phyloP scores from a whole-genome alignment of 2,329 filamentous ascomycete species.

The Fusarium paranaense region DNA sequence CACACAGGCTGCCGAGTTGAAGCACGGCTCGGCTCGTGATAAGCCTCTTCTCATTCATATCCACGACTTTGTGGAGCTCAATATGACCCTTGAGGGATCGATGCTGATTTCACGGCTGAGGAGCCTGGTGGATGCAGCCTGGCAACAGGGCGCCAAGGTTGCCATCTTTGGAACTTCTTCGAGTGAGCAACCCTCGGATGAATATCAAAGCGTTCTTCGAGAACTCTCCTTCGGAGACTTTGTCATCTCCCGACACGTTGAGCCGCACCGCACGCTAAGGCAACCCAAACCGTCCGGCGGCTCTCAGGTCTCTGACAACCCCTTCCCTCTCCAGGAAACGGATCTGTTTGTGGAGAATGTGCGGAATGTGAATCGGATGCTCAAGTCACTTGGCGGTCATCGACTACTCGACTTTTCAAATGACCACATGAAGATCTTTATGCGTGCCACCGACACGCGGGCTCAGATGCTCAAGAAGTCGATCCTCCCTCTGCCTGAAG shows the following conservation, averaged over 20 bases:
- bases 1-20: conserved; percentile 59
- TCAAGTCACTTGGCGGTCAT: conserved; percentile 51
- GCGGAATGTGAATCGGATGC: conserved; percentile 60
- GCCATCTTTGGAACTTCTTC: conserved; percentile 84
- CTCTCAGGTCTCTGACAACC: conserved; percentile 28
- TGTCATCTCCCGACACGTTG: conserved; percentile 52
- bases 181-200: conserved; percentile 60
- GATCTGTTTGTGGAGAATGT: conserved; percentile 61
- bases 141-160: conserved; percentile 77
- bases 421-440: conserved; percentile 40
- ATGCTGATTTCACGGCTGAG: conserved; percentile 78
- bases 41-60: conserved; percentile 78
- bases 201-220: conserved; percentile 55
- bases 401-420: conserved; percentile 40
- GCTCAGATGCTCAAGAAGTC: conserved; percentile 49
- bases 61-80: conserved; percentile 84
- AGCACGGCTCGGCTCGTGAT: conserved; percentile 46
- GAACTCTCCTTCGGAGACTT: conserved; percentile 57
- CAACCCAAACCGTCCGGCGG: conserved; percentile 45
- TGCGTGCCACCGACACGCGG: conserved; percentile 42
- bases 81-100: conserved; percentile 74
- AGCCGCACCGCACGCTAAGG: conserved; percentile 37
- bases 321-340: conserved; percentile 47
- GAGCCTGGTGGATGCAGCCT: conserved; percentile 76
- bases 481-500: conserved; percentile 53